Evolutionary conservation across 2,329 filamentous ascomycete species (phyloP).

Genomic region (Sporothrix sp.): DNA sequence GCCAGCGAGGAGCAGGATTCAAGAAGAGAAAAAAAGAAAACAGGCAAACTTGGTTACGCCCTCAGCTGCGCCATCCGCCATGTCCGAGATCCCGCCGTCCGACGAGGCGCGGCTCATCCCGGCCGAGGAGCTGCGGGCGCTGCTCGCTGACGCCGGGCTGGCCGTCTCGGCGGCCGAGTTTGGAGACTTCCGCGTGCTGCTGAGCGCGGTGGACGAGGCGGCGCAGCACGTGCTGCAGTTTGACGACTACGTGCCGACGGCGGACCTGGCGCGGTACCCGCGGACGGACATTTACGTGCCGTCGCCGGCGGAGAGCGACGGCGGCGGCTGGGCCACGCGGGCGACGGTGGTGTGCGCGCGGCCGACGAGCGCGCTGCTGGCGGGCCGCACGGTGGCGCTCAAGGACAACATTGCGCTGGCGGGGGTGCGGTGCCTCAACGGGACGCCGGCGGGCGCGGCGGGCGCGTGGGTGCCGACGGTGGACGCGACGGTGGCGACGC

Average conservation of each 20-base stretch:
- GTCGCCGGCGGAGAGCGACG: background rate
- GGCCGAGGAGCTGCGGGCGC: background rate
- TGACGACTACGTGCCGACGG: background rate
- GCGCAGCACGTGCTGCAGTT: background rate
- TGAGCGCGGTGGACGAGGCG: background rate
- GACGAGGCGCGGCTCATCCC: background rate
- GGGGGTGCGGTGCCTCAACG: conserved; percentile 48
- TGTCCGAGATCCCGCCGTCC: background rate
- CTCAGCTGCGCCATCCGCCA: background rate
- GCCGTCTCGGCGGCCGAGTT: background rate
- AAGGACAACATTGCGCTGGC: conserved; percentile 68
- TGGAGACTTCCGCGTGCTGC: background rate
- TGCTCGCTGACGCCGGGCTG: background rate
- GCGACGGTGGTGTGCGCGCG: background rate
- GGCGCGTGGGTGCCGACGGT: conserved; percentile 54
- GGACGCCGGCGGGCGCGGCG: conserved; percentile 27
- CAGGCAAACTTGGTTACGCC: too few relatives aligned
- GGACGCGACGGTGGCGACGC: conserved; percentile 29
- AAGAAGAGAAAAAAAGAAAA: too few relatives aligned
- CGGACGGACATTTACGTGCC: background rate
- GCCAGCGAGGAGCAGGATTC: too few relatives aligned
- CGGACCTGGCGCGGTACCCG: background rate
- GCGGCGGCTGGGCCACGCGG: background rate
- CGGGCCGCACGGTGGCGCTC: conserved; percentile 61
- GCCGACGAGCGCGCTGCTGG: conserved; percentile 30